Evolutionary conservation across 257 asterid genomes (phyloP).

Genomic region (Eucommia ulmoides): DNA sequence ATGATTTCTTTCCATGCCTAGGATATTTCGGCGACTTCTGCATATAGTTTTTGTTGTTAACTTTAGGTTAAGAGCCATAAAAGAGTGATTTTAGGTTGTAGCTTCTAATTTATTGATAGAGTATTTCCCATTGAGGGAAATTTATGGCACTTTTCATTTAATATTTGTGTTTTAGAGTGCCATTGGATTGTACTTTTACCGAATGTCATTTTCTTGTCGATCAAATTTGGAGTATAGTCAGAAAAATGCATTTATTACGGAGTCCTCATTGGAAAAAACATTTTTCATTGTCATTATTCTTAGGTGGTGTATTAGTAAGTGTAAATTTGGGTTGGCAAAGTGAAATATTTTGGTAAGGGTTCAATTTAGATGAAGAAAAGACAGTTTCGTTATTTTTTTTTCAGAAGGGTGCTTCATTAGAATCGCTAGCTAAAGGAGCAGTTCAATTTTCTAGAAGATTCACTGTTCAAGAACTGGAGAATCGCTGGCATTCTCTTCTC

Average conservation of each 20-base stretch:
- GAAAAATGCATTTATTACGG: too few species aligned
- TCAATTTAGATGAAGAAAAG: neutral
- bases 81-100: too few species aligned
- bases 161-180: too few species aligned
- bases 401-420: constrained; percentile 85
- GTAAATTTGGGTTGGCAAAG: neutral
- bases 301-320: neutral
- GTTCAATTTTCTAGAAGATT: constrained; percentile 61
- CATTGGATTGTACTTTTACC: too few species aligned
- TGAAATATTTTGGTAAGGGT: neutral
- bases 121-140: too few species aligned
- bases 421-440: constrained; percentile 80
- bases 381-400: neutral
- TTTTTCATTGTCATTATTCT: neutral
- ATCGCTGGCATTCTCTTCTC: constrained; percentile 77
- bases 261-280: neutral
- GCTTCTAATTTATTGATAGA: too few species aligned
- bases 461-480: constrained; percentile 46
- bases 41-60: too few species aligned
- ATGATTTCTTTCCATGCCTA: too few species aligned
- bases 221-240: neutral
- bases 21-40: too few species aligned
- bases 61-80: too few species aligned
- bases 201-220: neutral
- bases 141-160: too few species aligned